These are phyloP conservation scores for Aspergillus floridensis DNA, from an alignment of 2,329 filamentous ascomycete species.

Conservation along the genomic window DNA sequence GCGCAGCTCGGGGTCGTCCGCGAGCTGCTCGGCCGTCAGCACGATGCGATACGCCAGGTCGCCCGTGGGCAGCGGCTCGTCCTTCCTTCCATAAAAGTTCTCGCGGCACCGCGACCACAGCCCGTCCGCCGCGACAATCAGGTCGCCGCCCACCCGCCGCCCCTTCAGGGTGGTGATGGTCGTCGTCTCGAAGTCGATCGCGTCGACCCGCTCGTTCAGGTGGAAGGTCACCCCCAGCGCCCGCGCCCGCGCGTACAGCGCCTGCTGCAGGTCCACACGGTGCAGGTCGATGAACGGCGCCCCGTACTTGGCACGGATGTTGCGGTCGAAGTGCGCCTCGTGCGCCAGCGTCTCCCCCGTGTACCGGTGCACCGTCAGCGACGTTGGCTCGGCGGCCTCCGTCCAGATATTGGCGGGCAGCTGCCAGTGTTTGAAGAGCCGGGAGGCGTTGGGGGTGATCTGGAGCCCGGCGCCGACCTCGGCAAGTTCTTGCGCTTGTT, in stretches of 20 bases:
- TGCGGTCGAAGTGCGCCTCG: conserved; percentile 52
- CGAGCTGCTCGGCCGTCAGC: conserved; percentile 51
- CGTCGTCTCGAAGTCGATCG: conserved; percentile 35
- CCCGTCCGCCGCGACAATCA: conserved; percentile 64
- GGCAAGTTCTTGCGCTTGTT: conserved; percentile 31
- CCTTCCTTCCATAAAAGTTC: conserved; percentile 46
- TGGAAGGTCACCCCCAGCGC: conserved; percentile 54
- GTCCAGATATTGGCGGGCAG: conserved; percentile 27
- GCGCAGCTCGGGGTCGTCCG: conserved; percentile 48
- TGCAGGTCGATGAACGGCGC: conserved; percentile 62
- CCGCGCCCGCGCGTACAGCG: conserved; percentile 51
- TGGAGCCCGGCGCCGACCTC: conserved; percentile 66
- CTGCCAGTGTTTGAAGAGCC: conserved; percentile 31
- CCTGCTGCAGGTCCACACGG: conserved; percentile 59
- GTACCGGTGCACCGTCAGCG: conserved; percentile 36
- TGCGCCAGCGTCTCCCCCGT: conserved; percentile 39
- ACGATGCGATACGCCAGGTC: conserved; percentile 66
- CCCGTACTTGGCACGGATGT: conserved; percentile 54
- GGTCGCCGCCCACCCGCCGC: conserved; percentile 47
- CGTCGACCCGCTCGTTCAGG: conserved; percentile 49
- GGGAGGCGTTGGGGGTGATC: conserved; percentile 40
- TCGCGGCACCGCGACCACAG: conserved; percentile 60
- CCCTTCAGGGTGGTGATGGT: conserved; percentile 43
- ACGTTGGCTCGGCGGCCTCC: conserved; percentile 32
- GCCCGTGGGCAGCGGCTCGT: conserved; percentile 57